phyloP scores from a whole-genome alignment of 2,329 filamentous ascomycete genomes.

The Pseudogymnoascus sp. region DNA sequence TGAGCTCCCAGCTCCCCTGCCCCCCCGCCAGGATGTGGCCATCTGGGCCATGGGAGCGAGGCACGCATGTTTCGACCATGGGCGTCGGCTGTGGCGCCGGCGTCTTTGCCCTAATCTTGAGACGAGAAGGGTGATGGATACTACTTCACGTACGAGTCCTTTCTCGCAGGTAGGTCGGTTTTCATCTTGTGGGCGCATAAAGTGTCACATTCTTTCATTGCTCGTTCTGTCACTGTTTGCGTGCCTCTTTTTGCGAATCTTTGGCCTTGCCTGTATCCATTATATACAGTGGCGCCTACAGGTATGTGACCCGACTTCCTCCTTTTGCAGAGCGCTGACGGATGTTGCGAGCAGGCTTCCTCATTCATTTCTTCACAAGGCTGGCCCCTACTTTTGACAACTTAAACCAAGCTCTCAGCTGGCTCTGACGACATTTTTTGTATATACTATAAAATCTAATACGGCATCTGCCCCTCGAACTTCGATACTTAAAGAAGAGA shows the following conservation, averaged over 20 bases:
- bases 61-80: slow-evolving; percentile 4
- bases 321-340: background rate
- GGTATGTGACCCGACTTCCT: background rate
- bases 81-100: slow-evolving; percentile 3
- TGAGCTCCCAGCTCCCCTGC: background rate
- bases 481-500: background rate
- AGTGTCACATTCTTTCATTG: background rate
- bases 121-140: background rate
- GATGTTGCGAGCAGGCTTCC: background rate
- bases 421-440: slow-evolving; percentile 1
- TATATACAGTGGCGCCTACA: slow-evolving; percentile 4
- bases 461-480: background rate
- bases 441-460: slow-evolving; percentile 5
- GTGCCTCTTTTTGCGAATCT: slow-evolving; percentile 1
- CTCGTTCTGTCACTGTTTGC: background rate
- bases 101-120: slow-evolving; percentile 1
- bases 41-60: background rate
- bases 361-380: slow-evolving; percentile 2
- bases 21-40: background rate
- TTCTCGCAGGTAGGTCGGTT: background rate
- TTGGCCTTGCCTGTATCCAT: background rate
- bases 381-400: slow-evolving; percentile 1
- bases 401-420: slow-evolving; percentile 4
- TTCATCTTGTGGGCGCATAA: background rate
- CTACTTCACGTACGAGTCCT: background rate